A percentile compares a stretch with the other conserved stretches of the same genome.
Evolutionary conservation across 352 stramenopile genomes (phyloP).

Genomic region (Globisporangium spiculum): DNA sequence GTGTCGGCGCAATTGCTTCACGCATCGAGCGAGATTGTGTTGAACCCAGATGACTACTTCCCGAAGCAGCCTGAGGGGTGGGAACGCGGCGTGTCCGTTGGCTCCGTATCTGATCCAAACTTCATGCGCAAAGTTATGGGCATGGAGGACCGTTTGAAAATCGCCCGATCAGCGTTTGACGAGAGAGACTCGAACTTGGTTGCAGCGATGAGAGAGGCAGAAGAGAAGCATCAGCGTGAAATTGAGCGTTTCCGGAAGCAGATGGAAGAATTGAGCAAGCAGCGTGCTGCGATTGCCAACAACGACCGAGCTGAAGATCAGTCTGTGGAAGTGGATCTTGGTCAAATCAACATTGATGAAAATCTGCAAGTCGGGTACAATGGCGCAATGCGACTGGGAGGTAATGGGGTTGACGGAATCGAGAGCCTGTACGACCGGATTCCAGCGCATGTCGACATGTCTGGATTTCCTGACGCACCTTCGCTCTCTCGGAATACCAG

Average conservation of each 20-base stretch:
- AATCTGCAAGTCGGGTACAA: conserved; percentile 12
- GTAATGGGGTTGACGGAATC: neutral
- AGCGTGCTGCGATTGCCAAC: conserved; percentile 56
- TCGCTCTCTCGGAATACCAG: conserved; percentile 9
- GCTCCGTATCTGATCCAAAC: conserved; percentile 45
- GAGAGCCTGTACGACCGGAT: conserved; percentile 1
- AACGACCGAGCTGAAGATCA: conserved; percentile 23
- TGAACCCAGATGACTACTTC: conserved; percentile 38
- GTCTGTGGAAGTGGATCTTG: conserved; percentile 13
- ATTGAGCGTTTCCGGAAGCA: conserved; percentile 80
- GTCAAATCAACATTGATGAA: conserved; percentile 16
- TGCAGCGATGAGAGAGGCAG: conserved; percentile 68
- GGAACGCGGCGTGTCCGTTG: conserved; percentile 60
- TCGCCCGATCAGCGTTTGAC: conserved; percentile 54
- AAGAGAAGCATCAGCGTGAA: conserved; percentile 82
- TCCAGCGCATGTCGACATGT: neutral
- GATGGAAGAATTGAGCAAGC: conserved; percentile 83
- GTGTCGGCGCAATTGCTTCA: conserved; percentile 28
- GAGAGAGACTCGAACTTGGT: conserved; percentile 72
- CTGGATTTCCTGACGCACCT: neutral
- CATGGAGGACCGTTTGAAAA: conserved; percentile 64
- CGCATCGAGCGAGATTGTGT: conserved; percentile 39
- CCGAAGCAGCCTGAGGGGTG: conserved; percentile 37
- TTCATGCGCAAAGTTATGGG: conserved; percentile 64
- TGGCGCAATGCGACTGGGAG: neutral